Percentiles rank a stretch among this genome's conserved stretches.
phyloP scores from a whole-genome alignment of 2,329 filamentous ascomycete species.

The Trichoderma guizhouense region DNA sequence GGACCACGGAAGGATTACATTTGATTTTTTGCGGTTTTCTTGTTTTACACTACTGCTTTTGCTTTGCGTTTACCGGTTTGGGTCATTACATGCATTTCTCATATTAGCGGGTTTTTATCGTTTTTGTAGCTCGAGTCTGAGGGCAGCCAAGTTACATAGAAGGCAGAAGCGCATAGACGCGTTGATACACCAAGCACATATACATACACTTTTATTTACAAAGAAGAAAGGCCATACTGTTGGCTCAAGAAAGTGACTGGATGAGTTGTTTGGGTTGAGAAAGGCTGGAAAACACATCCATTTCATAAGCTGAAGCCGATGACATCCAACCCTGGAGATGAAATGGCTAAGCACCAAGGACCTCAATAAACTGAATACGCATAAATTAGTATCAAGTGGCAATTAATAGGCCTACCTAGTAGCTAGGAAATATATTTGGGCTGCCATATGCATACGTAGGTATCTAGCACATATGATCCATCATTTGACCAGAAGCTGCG shows the following conservation, averaged over 20 bases:
- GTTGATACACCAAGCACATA: neutral
- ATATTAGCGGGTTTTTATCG: conserved; percentile 8
- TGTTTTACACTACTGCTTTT: neutral
- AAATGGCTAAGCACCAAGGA: neutral
- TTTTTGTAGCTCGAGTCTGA: conserved; percentile 8
- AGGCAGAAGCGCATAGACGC: conserved; percentile 5
- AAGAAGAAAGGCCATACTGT: neutral
- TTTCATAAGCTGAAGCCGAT: too few species aligned
- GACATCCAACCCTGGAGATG: too few species aligned
- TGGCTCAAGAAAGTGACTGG: neutral
- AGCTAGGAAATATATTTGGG: neutral
- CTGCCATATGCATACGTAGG: neutral
- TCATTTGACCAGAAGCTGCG: neutral
- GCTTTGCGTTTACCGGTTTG: neutral
- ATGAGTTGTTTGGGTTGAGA: neutral
- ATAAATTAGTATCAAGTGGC: neutral
- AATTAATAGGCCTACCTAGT: neutral
- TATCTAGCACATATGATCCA: too few species aligned
- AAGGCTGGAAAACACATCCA: neutral
- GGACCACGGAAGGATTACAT: neutral
- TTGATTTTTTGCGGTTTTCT: neutral
- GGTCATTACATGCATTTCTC: neutral
- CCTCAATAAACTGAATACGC: neutral
- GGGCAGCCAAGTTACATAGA: conserved; percentile 1
- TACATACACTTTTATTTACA: neutral